Conservation (phyloP, 495 filamentous ascomycete genomes). For the Daldinia decipiens region DNA sequence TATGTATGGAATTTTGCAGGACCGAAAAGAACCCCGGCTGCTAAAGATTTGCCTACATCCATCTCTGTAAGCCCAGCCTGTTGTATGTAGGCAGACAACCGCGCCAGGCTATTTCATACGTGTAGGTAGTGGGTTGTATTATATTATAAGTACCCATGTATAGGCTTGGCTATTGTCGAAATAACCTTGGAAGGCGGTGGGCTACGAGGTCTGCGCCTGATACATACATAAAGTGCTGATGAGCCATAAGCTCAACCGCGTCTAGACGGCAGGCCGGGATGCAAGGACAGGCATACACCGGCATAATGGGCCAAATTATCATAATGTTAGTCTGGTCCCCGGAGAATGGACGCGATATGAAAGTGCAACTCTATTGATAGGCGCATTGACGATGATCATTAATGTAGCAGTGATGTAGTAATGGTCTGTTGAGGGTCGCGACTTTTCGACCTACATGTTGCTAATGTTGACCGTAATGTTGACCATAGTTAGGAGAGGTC, state of each 20-base stretch:
- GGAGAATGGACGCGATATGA: conserved; percentile 43
- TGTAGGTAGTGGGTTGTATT: not conserved
- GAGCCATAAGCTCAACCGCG: conserved; percentile 23
- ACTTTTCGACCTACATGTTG: conserved; percentile 33
- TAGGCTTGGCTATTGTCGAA: not conserved
- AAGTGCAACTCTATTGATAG: conserved; percentile 43
- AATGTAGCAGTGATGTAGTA: conserved; percentile 17
- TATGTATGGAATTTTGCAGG: conserved; percentile 13
- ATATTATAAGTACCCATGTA: not conserved
- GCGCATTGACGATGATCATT: conserved; percentile 45
- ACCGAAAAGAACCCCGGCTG: conserved; percentile 10
- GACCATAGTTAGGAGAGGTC: conserved; percentile 27
- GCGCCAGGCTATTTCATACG: conserved; percentile 14
- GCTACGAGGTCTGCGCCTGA: conserved; percentile 4
- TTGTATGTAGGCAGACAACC: conserved; percentile 13
- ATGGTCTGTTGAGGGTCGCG: conserved; percentile 28
- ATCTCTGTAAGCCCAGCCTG: not conserved
- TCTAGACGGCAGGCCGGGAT: conserved; percentile 23
- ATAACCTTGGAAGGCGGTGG: conserved; percentile 4
- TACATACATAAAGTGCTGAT: conserved; percentile 25
- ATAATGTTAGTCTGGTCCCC: conserved; percentile 39
- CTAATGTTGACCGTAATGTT: conserved; percentile 32
- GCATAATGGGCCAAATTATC: conserved; percentile 42
- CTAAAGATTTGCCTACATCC: conserved; percentile 1
- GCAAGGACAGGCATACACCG: conserved; percentile 28